Evolutionary conservation across 495 filamentous ascomycete species (phyloP), one percentile per base, ranked within the genome.

Genomic region (Neurospora terricola): DNA sequence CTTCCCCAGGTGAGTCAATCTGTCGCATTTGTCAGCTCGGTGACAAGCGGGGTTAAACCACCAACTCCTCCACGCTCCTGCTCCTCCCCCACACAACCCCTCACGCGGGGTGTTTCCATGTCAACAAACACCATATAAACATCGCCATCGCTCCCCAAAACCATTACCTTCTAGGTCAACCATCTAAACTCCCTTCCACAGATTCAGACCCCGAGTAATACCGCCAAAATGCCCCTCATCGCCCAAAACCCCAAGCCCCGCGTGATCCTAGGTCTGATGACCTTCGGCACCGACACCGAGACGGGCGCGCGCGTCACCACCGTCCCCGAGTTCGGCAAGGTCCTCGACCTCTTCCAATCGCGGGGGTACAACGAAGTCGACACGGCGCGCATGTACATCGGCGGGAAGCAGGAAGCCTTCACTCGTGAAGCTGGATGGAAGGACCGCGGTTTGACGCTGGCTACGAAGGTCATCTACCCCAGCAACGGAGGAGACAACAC

Each of bases 381-480:
- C 79, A 94, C 92, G 37, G 93, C 93, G 8, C 88, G 93, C 2
- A 76, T 88, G 40, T 98, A 98, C 78, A 81, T 92, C 36, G 88
- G 81, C 30, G 89, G 92, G 42, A 82, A 88, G 69, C 94, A 98
- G 77, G 95, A 98, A 81, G 90, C 89, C 16, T 97, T 91, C 77
- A 96, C 93, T 0, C 84, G 87, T 18, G 85, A 91, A 73, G 90
- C 92, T 0, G 84, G 87, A 14, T 98, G 92, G 93, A 90, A 93
- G 78, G 90, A 94, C 66, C 87, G 91, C 59, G 94, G 94, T 1
- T 81, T 98, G 74, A 93, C 88, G 4, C 77, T 97, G 36, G 95
- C 95, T 12, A 97, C 95, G 9, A 98, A 98, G 81, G 80, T 88
- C 14, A 30, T 30, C 73, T 96, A 95, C 74, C 94, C 94, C 0